Base-by-base conservation (phyloP, 345 rosid species). In the Aurinia saxatilis region DNA sequence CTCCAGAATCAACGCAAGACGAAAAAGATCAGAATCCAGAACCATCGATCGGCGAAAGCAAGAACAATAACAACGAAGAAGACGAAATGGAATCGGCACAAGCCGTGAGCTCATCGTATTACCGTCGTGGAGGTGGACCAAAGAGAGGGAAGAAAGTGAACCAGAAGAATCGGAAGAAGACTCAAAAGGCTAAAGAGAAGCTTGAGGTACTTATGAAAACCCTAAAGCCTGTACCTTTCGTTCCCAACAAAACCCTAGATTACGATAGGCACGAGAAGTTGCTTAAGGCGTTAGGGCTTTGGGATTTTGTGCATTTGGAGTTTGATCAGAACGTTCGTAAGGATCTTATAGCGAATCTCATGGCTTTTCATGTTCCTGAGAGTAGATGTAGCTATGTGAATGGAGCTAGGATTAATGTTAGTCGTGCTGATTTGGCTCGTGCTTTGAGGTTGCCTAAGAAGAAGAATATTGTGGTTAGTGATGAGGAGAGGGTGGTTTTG, bases 301-400 rank as follows among this genome's bases (percentile, higher is more conserved):
- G 99, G 99, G 91, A 92, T 8, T 90, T 92, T 50, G 83, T 81
- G 10, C 85, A 84, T 44, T 37, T 90, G 75, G 84, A 84, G 37
- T 82, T 92, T 44, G 90, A 85, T 11, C 25, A 65, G 5, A 55
- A 42, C 30, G 46, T 90, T 5, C 91, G 88, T 9, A 11, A 30
- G 14, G 83, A 84, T 69, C 79, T 93, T 13, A 37, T 93, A 47
- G 77, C 78, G 13, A 77, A 83, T 53, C 71, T 93, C 73, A 70
- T 93, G 10, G 95, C 97, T 2, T 80, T 39, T 33, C 90, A 71
- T 50, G 65, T 13, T 49, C 62, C 71, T n/a, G 6, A 10, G 3
- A 1, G 3, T 14, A 82, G 95, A 15, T 39, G 75, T 51, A 82
- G 95, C 56, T 77, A 82, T 57, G 96, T 93, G 3, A 82, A 81